Percentiles rank a stretch among this genome's conserved stretches.
phyloP scores from a whole-genome alignment of 768 basidiomycete species.

The Amanita rubescens region DNA sequence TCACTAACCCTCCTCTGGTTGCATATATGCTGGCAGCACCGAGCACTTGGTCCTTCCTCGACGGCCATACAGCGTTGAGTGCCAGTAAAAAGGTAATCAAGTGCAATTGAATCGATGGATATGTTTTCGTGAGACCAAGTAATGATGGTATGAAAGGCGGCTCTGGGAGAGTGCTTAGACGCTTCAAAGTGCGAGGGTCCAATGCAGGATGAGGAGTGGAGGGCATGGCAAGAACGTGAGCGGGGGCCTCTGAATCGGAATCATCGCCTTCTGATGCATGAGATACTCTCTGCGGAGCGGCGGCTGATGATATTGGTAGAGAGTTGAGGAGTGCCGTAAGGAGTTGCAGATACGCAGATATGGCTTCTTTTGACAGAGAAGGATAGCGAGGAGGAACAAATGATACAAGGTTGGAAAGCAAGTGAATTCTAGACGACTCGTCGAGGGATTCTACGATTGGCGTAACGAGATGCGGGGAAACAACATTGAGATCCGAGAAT shows the following conservation, averaged over 20 bases:
- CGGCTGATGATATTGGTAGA: constrained; percentile 35
- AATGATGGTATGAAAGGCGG: constrained; percentile 48
- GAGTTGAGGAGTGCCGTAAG: constrained; percentile 42
- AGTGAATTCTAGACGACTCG: constrained; percentile 39
- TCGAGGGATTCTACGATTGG: constrained; percentile 17
- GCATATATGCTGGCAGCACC: constrained; percentile 40
- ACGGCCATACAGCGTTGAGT: constrained; percentile 54
- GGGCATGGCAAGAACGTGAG: constrained; percentile 9
- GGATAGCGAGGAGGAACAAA: constrained; percentile 60
- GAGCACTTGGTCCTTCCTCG: constrained; percentile 49
- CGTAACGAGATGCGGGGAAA: constrained; percentile 16
- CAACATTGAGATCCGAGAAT: too few relatives aligned
- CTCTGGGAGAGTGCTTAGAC: constrained; percentile 53
- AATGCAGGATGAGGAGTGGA: too few relatives aligned
- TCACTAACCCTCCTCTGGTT: constrained; percentile 55
- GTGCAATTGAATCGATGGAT: constrained; percentile 31
- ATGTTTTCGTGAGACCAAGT: constrained; percentile 34
- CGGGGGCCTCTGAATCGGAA: constrained; percentile 32
- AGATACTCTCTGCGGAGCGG: not conserved
- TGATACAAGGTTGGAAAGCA: constrained; percentile 65
- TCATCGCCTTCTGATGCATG: constrained; percentile 24
- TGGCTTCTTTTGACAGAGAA: constrained; percentile 33
- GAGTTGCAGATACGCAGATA: constrained; percentile 49
- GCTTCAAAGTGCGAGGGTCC: constrained; percentile 55
- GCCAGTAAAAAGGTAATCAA: constrained; percentile 54